Conservation (phyloP, 1,139 yeast species). For the Taiozyma onychis region DNA sequence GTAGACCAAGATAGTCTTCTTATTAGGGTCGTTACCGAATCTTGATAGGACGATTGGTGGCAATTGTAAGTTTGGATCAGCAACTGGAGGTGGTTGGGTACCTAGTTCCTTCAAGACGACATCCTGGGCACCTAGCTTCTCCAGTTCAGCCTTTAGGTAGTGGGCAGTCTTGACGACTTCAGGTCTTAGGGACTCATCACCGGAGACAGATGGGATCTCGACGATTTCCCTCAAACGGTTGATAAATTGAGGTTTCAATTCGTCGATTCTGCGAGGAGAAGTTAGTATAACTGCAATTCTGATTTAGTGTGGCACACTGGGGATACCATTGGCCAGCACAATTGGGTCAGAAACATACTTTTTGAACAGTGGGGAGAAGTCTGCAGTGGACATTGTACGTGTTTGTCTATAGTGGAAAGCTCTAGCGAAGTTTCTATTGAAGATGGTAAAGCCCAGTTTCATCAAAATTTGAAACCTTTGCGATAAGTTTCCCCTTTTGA, state of each 20-base stretch:
- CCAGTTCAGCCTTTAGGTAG: conserved; percentile 66
- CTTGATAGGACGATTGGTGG: conserved; percentile 94
- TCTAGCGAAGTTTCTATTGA: neutral
- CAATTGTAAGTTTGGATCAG: conserved; percentile 55
- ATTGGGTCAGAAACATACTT: conserved; percentile 6
- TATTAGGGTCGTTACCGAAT: conserved; percentile 70
- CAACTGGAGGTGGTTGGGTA: conserved; percentile 80
- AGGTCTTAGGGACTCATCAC: conserved; percentile 83
- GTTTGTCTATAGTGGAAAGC: neutral
- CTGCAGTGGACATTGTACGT: conserved; percentile 5
- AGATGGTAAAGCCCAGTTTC: neutral
- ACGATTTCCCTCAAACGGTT: conserved; percentile 73
- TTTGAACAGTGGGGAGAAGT: conserved; percentile 12
- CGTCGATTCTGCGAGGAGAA: conserved; percentile 40
- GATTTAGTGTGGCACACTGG: neutral
- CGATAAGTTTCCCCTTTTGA: neutral
- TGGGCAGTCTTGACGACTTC: conserved; percentile 82
- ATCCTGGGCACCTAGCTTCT: conserved; percentile 69
- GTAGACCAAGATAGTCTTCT: conserved; percentile 85
- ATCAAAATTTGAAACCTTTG: neutral
- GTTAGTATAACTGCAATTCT: neutral
- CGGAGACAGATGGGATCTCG: conserved; percentile 90
- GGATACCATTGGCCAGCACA: no score
- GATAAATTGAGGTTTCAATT: conserved; percentile 63
- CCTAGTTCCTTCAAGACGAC: conserved; percentile 82